phyloP scores from a whole-genome alignment of 2,329 filamentous ascomycete genomes.

The Scedosporium apiospermum region DNA sequence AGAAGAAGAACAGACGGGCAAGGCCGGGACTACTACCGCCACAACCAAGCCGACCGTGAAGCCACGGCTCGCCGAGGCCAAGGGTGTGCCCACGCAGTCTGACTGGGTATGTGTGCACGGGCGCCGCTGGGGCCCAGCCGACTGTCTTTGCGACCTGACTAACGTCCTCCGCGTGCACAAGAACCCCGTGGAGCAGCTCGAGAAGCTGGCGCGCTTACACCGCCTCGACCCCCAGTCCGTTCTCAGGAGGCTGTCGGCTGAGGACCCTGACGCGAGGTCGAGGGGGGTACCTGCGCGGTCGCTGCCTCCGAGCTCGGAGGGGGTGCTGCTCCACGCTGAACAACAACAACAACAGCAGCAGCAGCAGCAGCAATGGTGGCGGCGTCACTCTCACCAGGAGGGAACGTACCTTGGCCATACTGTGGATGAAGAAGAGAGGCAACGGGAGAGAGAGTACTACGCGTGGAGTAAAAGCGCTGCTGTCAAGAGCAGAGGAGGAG shows the following conservation, averaged over 20 bases:
- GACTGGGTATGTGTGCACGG: slow-evolving; percentile 85
- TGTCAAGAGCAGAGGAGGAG: neutral
- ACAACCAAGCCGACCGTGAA: neutral
- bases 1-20: too few relatives aligned
- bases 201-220: slow-evolving; percentile 59
- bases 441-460: neutral
- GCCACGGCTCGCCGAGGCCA: slow-evolving; percentile 57
- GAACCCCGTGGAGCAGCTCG: slow-evolving; percentile 62
- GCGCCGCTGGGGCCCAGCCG: slow-evolving; percentile 34
- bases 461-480: neutral
- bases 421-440: neutral
- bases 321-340: neutral
- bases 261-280: slow-evolving; percentile 34
- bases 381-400: neutral
- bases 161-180: slow-evolving; percentile 41
- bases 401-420: neutral
- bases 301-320: slow-evolving; percentile 45
- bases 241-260: slow-evolving; percentile 1
- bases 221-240: slow-evolving; percentile 45
- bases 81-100: slow-evolving; percentile 76
- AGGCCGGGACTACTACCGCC: neutral
- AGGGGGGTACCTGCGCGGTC: slow-evolving; percentile 37
- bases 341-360: slow-evolving; percentile 6
- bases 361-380: slow-evolving; percentile 5
- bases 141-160: slow-evolving; percentile 47